Conservation (phyloP, 768 basidiomycete species). For the Lactifluus pinguis region DNA sequence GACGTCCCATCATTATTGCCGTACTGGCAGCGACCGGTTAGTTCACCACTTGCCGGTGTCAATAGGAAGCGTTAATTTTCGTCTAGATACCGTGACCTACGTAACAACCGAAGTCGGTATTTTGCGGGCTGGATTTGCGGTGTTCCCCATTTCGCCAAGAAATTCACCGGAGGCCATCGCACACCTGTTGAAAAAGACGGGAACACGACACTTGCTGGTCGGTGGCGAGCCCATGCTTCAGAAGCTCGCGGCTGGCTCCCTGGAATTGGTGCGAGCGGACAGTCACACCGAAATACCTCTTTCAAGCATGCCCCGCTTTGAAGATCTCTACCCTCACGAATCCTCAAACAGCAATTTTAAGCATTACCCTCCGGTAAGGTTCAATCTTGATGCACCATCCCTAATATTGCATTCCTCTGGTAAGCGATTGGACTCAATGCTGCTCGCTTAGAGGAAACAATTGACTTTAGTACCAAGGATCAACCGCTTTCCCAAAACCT, state of each 20-base stretch:
- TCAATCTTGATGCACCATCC: conserved; percentile 15
- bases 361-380: conserved; percentile 12
- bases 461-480: conserved; percentile 14
- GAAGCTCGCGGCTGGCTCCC: conserved; percentile 10
- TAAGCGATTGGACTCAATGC: neutral
- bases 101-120: conserved; percentile 27
- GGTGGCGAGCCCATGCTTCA: conserved; percentile 18
- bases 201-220: conserved; percentile 25
- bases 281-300: neutral
- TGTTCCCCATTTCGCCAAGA: conserved; percentile 32
- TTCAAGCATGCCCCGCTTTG: conserved; percentile 20
- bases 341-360: conserved; percentile 2
- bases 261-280: conserved; percentile 7
- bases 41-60: neutral
- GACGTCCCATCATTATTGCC: conserved; percentile 17
- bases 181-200: conserved; percentile 23
- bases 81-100: conserved; percentile 21
- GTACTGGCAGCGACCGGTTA: conserved; percentile 19
- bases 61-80: neutral
- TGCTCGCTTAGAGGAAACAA: neutral
- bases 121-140: conserved; percentile 32
- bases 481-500: conserved; percentile 26
- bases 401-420: conserved; percentile 27
- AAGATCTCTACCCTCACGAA: conserved; percentile 18
- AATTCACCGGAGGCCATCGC: conserved; percentile 36